A percentile compares a stretch with the other conserved stretches of the same genome.
phyloP scores from a whole-genome alignment of 2,329 filamentous ascomycete species.

The Ceratocystis ficicola region DNA sequence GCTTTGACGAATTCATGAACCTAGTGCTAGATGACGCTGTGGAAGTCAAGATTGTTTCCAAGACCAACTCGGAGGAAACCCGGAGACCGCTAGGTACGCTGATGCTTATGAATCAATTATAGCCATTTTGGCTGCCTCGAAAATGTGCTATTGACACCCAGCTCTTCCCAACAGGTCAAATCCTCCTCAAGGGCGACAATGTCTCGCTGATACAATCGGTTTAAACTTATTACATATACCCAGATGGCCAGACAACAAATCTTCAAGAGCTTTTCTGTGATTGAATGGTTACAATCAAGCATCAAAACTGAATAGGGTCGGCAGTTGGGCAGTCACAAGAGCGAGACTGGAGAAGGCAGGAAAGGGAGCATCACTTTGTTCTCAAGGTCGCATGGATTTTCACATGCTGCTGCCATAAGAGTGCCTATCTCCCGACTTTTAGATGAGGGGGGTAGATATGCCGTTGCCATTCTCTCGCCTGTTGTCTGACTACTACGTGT shows the following conservation, averaged over 20 bases:
- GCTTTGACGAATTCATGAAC: conserved; percentile 99
- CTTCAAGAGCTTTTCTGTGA: background rate
- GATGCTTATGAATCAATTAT: background rate
- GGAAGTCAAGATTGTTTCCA: conserved; percentile 76
- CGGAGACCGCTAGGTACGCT: conserved; percentile 63
- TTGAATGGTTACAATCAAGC: background rate
- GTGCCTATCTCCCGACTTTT: background rate
- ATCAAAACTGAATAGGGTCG: background rate
- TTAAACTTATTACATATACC: conserved; percentile 13
- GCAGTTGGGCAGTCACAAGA: background rate
- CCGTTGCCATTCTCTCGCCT: background rate
- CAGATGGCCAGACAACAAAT: conserved; percentile 6
- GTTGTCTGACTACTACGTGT: background rate
- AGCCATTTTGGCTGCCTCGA: background rate
- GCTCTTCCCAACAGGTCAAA: conserved; percentile 51
- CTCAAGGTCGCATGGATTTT: background rate
- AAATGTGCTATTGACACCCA: conserved; percentile 23
- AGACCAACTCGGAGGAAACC: conserved; percentile 62
- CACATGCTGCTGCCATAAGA: background rate
- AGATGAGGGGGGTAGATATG: background rate
- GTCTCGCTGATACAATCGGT: conserved; percentile 60
- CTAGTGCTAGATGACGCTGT: conserved; percentile 90
- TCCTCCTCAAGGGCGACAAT: conserved; percentile 78
- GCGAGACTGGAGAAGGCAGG: background rate
- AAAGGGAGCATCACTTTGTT: background rate